Percentiles rank a stretch among this genome's conserved stretches.
Evolutionary conservation across 768 basidiomycete species (phyloP).

Genomic region (Lactarius hatsudake): DNA sequence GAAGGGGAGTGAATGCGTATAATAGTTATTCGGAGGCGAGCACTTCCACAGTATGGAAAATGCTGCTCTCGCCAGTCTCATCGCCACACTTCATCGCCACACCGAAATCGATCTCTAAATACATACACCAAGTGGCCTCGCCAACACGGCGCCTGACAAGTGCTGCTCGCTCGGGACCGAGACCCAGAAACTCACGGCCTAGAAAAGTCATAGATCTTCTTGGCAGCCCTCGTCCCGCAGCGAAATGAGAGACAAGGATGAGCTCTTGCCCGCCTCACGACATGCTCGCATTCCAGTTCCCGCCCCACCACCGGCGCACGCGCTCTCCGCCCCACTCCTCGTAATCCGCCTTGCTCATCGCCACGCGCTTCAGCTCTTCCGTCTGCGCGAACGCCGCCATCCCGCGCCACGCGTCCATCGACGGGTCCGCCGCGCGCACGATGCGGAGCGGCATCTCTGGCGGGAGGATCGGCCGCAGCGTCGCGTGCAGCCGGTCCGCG

Average conservation of each 20-base stretch:
- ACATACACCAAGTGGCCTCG: no score
- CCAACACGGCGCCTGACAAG: no score
- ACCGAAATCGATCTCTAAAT: no score
- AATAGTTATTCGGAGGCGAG: no score
- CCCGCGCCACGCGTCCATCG: constrained; percentile 84
- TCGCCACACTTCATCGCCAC: no score
- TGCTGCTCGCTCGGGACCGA: no score
- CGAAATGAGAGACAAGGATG: neutral
- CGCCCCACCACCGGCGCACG: constrained; percentile 87
- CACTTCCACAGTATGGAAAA: no score
- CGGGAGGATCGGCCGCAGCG: constrained; percentile 81
- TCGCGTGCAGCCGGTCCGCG: constrained; percentile 58
- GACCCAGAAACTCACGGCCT: neutral
- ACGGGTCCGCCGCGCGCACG: constrained; percentile 59
- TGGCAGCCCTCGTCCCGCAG: neutral
- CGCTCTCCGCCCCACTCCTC: constrained; percentile 88
- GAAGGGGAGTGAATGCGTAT: no score
- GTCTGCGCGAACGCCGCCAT: constrained; percentile 76
- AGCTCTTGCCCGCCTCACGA: neutral
- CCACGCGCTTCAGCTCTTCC: constrained; percentile 50
- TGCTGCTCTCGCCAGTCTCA: no score
- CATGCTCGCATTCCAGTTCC: constrained; percentile 69
- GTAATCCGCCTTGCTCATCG: constrained; percentile 78
- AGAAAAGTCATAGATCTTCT: no score
- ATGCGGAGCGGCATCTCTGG: constrained; percentile 75